Conservation (phyloP, 768 basidiomycete species). For the Lyophyllum decastes region DNA sequence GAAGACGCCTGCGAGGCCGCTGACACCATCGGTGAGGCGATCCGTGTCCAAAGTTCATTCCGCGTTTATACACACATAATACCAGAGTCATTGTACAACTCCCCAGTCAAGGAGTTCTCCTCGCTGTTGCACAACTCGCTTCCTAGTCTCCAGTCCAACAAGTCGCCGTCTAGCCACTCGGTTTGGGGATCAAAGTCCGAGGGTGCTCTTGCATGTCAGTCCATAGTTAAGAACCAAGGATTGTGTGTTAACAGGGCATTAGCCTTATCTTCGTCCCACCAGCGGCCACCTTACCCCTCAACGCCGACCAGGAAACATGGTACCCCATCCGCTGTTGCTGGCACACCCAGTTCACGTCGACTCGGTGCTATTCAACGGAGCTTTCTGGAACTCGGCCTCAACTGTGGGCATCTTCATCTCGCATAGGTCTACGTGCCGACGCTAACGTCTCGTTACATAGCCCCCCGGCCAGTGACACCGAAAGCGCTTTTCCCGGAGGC, state of each 20-base stretch:
- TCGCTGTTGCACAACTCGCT: background rate
- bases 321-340: background rate
- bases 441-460: background rate
- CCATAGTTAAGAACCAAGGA: too few species aligned
- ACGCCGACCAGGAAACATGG: background rate
- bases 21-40: constrained; percentile 3
- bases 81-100: constrained; percentile 3
- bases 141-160: background rate
- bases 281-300: background rate
- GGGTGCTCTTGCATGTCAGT: background rate
- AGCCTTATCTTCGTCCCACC: background rate
- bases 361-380: background rate
- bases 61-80: background rate
- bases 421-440: background rate
- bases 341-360: background rate
- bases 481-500: constrained; percentile 1
- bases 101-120: constrained; percentile 5
- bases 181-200: background rate
- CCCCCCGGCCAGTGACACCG: background rate
- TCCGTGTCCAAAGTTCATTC: background rate
- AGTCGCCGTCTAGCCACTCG: background rate
- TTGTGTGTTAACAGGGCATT: background rate
- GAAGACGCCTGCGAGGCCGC: background rate
- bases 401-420: background rate
- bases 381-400: background rate